phyloP scores from a whole-genome alignment of 305 asterid species.

The Ilex paraguariensis region DNA sequence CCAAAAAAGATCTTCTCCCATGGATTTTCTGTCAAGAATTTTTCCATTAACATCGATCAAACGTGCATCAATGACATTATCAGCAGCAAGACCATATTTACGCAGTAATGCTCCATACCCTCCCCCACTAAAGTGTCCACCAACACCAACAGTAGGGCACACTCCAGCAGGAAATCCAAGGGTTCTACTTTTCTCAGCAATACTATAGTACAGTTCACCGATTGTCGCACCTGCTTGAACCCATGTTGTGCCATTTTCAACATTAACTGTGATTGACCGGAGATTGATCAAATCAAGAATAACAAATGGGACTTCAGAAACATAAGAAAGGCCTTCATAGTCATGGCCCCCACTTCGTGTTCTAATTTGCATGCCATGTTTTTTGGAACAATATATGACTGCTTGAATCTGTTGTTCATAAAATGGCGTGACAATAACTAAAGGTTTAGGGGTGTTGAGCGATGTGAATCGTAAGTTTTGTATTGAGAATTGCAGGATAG shows the following conservation, averaged over 20 bases:
- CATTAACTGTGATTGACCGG: conserved; percentile 8
- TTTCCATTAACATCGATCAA: conserved; percentile 31
- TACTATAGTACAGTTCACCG: conserved; percentile 34
- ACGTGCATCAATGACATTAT: conserved; percentile 26
- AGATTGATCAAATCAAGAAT: conserved; percentile 36
- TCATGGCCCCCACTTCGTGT: conserved; percentile 53
- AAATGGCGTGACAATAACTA: conserved; percentile 23
- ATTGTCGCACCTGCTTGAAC: conserved; percentile 37
- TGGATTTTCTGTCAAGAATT: conserved; percentile 20
- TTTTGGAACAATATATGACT: conserved; percentile 30
- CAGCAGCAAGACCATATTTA: conserved; percentile 28
- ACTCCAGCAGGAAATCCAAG: conserved; percentile 17
- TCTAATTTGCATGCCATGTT: conserved; percentile 30
- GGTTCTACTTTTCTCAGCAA: conserved; percentile 25
- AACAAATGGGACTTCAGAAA: conserved; percentile 32
- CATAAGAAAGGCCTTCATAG: conserved; percentile 36
- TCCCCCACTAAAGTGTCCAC: conserved; percentile 47
- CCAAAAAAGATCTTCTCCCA: conserved; percentile 38
- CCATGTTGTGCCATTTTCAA: conserved; percentile 30
- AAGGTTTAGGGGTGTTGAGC: neutral
- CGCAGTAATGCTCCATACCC: conserved; percentile 37
- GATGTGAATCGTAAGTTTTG: conserved; percentile 2
- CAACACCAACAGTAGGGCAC: conserved; percentile 29
- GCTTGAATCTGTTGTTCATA: conserved; percentile 34
- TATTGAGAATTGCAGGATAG: conserved; percentile 30